Evolutionary conservation across 2,329 filamentous ascomycete genomes (phyloP), one percentile per base, ranked within the genome.

Genomic region (Ploettnerulaceae sp.): DNA sequence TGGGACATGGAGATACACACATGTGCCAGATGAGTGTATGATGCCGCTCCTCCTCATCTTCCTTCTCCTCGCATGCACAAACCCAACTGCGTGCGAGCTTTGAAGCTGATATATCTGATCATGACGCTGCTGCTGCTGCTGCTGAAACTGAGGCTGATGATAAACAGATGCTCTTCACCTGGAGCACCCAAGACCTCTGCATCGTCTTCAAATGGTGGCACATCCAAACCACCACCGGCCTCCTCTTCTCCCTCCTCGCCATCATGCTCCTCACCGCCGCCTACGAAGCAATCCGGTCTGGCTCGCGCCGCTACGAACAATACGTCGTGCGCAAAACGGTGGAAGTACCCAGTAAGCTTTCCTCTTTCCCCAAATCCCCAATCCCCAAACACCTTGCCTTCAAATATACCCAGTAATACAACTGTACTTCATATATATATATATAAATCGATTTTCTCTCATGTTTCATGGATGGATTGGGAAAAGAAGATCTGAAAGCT

Each of bases 181-280:
- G 91, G 91, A 81, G 89, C 66, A 91, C 90, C 2, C 79, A 76
- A 47, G 86, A 97, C 70, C 87, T 98, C 55, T 98, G 93, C 76
- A 94, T 98, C 68, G 80, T 98, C 67, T 98, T 97, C 75, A 77
- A 76, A 59, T 81, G 83, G 69, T 98, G 93, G 93, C 90, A 87
- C 69, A 71, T 98, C 67, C 82, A 77, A 52, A 82, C 83, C 51
- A 82, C 82, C 3, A 62, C 78, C 42, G 85, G 85, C 25, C 83
- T 98, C 48, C 61, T 96, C 65, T 67, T 89, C 61, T 95, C 91
- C 21, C 82, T 98, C 51, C 60, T 93, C 57, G 86, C 81, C 57
- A 83, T 98, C 59, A 78, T 94, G 50, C 75, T 86, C 51, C 74
- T 98, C 55, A 86, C 85, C 25, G 88, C 89, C n/a, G 89, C 89